Evolutionary conservation across 2,329 filamentous ascomycete genomes (phyloP), one percentile per base, ranked within the genome.

Genomic region (Tolypocladium paradoxum): DNA sequence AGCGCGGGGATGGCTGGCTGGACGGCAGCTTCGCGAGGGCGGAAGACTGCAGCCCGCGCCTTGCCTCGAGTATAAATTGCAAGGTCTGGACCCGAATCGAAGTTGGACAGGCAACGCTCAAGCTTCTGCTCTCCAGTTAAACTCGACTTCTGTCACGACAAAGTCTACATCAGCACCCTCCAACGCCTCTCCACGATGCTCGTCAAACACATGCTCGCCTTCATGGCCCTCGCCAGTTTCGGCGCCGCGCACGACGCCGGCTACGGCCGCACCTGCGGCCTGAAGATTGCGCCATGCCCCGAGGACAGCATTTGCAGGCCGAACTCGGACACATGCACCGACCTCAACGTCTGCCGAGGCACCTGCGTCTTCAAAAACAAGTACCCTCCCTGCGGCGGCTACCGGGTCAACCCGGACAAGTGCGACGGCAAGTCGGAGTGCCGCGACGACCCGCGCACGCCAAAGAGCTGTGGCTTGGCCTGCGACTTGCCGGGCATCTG

Each of bases 401-500:
- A 60, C 46, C 56, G 55, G 1, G 11, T 55, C 16, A 53, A 54
- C 12, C 67, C 67, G 7, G 49, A 54, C 1, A 47, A 53, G 0
- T 71, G 68, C 57, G 54, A 58, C 33, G 53, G 53, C 20, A 57
- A 57, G 12, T 57, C 57, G 2, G 52, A 56, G 2, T 72, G 70
- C 51, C 54, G 61, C 16, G 61, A 70, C 53, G 68, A 72, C 29
- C 68, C 70, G 12, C 63, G 68, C 37, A 48, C 53, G 11, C 60
- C 58, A 33, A 54, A 27, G 11, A 52, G 58, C 50, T 70, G 68
- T 43, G 68, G 68, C 8, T 57, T 68, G 61, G 64, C 68, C 4
- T 70, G 68, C 51, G 68, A 70, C 43, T 50, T 22, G 7, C 64
- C 64, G 0, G 68, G 68, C 2, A 69, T 71, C 27, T 71, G 65